These are phyloP conservation scores for Limtongozyma cylindracea DNA, from an alignment of 805 yeast species.

Conservation along the genomic window DNA sequence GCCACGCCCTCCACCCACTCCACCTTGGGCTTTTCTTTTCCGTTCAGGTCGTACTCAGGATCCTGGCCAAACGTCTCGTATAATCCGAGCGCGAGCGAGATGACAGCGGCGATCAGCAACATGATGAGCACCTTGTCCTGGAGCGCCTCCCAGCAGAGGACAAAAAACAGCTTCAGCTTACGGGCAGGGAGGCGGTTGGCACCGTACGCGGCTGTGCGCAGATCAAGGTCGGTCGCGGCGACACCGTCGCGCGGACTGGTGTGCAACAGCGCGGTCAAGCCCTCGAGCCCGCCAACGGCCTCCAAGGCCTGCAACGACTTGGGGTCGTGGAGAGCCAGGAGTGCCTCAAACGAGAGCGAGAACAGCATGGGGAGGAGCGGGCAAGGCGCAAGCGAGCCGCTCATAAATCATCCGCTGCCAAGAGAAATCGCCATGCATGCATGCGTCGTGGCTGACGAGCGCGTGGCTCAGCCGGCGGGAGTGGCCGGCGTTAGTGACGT, in stretches of 20 bases:
- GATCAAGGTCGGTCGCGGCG: constrained; percentile 7
- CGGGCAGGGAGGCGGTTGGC: constrained; percentile 47
- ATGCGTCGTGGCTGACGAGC: too few species aligned
- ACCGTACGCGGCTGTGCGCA: constrained; percentile 31
- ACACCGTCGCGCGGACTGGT: constrained; percentile 17
- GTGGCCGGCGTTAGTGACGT: too few species aligned
- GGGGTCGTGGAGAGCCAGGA: constrained; percentile 33
- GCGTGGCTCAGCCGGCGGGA: too few species aligned
- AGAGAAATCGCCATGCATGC: too few species aligned
- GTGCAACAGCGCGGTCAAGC: constrained; percentile 7
- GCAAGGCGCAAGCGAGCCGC: too few species aligned
- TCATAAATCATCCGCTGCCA: too few species aligned
- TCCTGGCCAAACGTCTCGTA: constrained; percentile 83
- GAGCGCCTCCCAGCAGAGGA: constrained; percentile 58
- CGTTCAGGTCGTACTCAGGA: constrained; percentile 53
- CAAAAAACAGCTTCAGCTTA: constrained; percentile 39
- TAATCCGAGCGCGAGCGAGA: constrained; percentile 74
- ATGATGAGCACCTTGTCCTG: constrained; percentile 79
- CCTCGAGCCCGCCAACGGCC: constrained; percentile 18
- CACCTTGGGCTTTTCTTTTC: constrained; percentile 53
- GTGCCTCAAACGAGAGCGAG: constrained; percentile 5
- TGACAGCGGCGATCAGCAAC: constrained; percentile 63
- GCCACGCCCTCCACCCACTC: constrained; percentile 99
- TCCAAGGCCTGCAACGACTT: constrained; percentile 21
- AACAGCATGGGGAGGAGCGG: constrained; percentile 3